phyloP scores from a whole-genome alignment of 2,329 filamentous ascomycete species.

The Colletotrichum ledebouriae region DNA sequence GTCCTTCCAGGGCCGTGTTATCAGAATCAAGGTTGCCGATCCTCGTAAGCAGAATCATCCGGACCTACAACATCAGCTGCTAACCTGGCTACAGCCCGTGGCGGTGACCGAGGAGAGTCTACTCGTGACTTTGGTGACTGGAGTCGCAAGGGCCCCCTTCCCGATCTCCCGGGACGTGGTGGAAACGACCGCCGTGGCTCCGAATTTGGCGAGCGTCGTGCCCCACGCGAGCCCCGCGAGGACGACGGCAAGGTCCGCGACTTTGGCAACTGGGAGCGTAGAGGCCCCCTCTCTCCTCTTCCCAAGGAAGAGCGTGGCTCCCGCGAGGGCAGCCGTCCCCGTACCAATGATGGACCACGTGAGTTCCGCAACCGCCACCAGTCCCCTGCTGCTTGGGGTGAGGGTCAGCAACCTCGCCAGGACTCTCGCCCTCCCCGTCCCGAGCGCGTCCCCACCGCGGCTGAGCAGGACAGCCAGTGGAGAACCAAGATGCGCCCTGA shows the following conservation, averaged over 20 bases:
- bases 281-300: slow-evolving; percentile 86
- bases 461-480: slow-evolving; percentile 95
- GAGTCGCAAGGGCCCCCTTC: slow-evolving; percentile 91
- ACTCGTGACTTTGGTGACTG: slow-evolving; percentile 88
- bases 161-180: slow-evolving; percentile 74
- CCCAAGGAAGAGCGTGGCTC: slow-evolving; percentile 65
- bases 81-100: slow-evolving; percentile 78
- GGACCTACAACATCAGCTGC: slow-evolving; percentile 39
- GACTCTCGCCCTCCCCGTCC: slow-evolving; percentile 75
- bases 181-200: slow-evolving; percentile 58
- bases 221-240: slow-evolving; percentile 65
- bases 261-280: slow-evolving; percentile 93
- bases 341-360: slow-evolving; percentile 70
- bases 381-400: slow-evolving; percentile 84
- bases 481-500: slow-evolving; percentile 93
- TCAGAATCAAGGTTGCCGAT: slow-evolving; percentile 96
- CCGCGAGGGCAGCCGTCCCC: slow-evolving; percentile 68
- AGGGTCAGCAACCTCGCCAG: slow-evolving; percentile 69
- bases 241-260: slow-evolving; percentile 85
- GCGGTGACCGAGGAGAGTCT: slow-evolving; percentile 76
- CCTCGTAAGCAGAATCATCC: slow-evolving; percentile 79
- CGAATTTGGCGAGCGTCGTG: slow-evolving; percentile 61
- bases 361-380: slow-evolving; percentile 72
- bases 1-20: slow-evolving; percentile 87
- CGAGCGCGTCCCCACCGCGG: slow-evolving; percentile 84